Evolutionary conservation across 352 stramenopile species (phyloP).

Genomic region (Sclerospora graminicola): DNA sequence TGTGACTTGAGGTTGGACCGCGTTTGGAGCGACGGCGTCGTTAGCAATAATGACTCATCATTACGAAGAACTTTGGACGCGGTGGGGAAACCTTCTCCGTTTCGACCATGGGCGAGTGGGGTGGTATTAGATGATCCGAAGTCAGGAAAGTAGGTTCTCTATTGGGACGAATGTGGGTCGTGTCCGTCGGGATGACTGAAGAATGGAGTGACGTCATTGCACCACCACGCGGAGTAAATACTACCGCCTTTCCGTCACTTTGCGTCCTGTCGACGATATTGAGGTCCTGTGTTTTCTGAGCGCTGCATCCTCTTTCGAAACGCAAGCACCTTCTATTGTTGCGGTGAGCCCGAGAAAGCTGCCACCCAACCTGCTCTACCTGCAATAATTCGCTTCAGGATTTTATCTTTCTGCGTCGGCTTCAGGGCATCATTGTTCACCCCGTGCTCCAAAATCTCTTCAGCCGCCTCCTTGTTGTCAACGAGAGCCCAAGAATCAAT

Average conservation of each 20-base stretch:
- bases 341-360: constrained; percentile 19
- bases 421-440: constrained; percentile 34
- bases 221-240: constrained; percentile 19
- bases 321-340: constrained; percentile 18
- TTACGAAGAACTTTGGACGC: constrained; percentile 27
- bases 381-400: constrained; percentile 26
- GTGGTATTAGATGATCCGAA: neutral
- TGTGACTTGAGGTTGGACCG: constrained; percentile 33
- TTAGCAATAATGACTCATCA: constrained; percentile 20
- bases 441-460: constrained; percentile 44
- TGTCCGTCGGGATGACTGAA: constrained; percentile 1
- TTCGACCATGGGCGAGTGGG: constrained; percentile 5
- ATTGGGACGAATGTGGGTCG: constrained; percentile 7
- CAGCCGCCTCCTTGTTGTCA: constrained; percentile 34
- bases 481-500: neutral
- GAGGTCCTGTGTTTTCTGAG: constrained; percentile 3
- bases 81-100: constrained; percentile 25
- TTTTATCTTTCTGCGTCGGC: constrained; percentile 24
- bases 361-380: constrained; percentile 21
- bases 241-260: neutral
- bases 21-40: constrained; percentile 32
- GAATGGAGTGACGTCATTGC: constrained; percentile 6
- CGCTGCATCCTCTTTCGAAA: constrained; percentile 8
- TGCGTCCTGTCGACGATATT: neutral
- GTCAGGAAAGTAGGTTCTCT: neutral